These are phyloP conservation scores for Chaetomium fimeti DNA, from an alignment of 495 filamentous ascomycete species.

Conservation along the genomic window DNA sequence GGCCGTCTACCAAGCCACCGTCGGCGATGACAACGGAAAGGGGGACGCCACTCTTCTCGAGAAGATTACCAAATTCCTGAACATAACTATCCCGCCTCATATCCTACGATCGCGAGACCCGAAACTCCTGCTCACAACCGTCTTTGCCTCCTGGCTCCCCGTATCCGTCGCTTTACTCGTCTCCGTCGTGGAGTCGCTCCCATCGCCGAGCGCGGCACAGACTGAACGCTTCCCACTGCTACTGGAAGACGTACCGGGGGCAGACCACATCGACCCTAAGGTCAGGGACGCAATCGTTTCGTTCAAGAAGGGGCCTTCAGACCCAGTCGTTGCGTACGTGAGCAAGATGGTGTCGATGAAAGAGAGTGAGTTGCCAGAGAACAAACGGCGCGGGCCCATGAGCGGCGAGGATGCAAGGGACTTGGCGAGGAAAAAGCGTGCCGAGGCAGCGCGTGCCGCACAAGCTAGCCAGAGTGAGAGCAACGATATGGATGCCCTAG, in stretches of 20 bases:
- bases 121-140: constrained; percentile 73
- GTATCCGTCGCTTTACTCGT: constrained; percentile 90
- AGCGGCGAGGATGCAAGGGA: constrained; percentile 88
- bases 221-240: constrained; percentile 74
- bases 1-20: constrained; percentile 93
- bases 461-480: constrained; percentile 47
- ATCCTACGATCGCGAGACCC: constrained; percentile 83
- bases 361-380: constrained; percentile 81
- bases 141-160: constrained; percentile 89
- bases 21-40: constrained; percentile 74
- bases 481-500: constrained; percentile 33
- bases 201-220: constrained; percentile 82
- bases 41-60: constrained; percentile 81
- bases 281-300: constrained; percentile 76
- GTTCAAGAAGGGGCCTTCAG: constrained; percentile 65
- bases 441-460: constrained; percentile 70
- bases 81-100: constrained; percentile 77
- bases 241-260: constrained; percentile 77
- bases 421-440: constrained; percentile 79
- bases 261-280: constrained; percentile 61
- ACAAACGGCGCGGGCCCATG: constrained; percentile 72
- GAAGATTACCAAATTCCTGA: constrained; percentile 91
- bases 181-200: constrained; percentile 88
- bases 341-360: constrained; percentile 98
- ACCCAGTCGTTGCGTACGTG: constrained; percentile 89